Conservation (phyloP, 169 alveolate genomes). For the Eimeria praecox region DNA sequence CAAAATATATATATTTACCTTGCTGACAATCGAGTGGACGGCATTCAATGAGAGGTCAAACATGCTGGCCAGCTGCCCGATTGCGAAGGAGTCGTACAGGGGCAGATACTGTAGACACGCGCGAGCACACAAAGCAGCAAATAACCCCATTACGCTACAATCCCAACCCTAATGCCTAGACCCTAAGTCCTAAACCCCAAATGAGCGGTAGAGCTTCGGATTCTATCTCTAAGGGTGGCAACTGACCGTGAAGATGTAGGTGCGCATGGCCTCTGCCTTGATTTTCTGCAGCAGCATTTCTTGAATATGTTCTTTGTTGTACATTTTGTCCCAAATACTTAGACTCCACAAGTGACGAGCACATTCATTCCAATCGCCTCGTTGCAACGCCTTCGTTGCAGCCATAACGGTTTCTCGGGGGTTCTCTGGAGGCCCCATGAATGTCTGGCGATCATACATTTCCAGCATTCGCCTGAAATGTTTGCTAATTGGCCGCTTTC, state of each 20-base stretch:
- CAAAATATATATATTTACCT: conserved; percentile 81
- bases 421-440: conserved; percentile 98
- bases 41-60: conserved; percentile 89
- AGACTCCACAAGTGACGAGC: conserved; percentile 90
- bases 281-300: conserved; percentile 91
- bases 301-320: conserved; percentile 91
- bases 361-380: conserved; percentile 96
- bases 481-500: conserved; percentile 88
- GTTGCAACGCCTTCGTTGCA: conserved; percentile 95
- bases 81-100: conserved; percentile 92
- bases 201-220: not conserved
- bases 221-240: not conserved
- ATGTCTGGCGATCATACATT: conserved; percentile 92
- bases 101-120: conserved; percentile 84
- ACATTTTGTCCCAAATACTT: conserved; percentile 92
- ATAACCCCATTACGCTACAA: not conserved
- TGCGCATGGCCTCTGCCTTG: conserved; percentile 96
- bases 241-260: conserved; percentile 92
- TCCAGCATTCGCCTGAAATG: conserved; percentile 96
- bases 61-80: conserved; percentile 91
- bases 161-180: not conserved
- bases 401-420: conserved; percentile 95
- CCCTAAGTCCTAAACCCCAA: not conserved
- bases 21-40: conserved; percentile 93
- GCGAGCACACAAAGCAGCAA: not conserved